Percentiles rank a stretch among this genome's conserved stretches.
These are phyloP conservation scores for Dendrobium chrysotoxum DNA, from an alignment of 106 monocot species.

Conservation along the genomic window DNA sequence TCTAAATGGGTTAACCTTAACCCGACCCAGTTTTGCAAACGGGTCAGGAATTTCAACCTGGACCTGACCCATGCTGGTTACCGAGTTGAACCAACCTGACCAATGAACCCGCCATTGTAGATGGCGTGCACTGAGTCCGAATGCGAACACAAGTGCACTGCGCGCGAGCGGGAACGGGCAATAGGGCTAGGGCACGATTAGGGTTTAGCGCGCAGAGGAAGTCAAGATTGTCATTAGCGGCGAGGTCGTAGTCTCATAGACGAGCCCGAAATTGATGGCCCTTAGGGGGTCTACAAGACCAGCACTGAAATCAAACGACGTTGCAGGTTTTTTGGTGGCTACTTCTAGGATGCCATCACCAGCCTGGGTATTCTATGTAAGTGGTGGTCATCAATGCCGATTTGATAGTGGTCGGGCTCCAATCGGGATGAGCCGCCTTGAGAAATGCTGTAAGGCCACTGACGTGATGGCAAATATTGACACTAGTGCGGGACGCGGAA, in stretches of 20 bases:
- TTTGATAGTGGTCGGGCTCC: conserved; percentile 70
- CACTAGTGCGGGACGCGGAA: too few relatives aligned
- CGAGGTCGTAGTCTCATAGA: conserved; percentile 46
- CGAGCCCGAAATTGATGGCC: conserved; percentile 75
- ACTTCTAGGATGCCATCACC: conserved; percentile 57
- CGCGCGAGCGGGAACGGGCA: too few relatives aligned
- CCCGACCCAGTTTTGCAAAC: too few relatives aligned
- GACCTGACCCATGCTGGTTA: too few relatives aligned
- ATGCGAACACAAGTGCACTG: too few relatives aligned
- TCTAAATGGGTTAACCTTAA: too few relatives aligned
- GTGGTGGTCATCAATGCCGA: conserved; percentile 87
- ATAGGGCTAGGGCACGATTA: too few relatives aligned
- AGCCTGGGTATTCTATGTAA: conserved; percentile 42
- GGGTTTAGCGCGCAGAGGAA: conserved; percentile 75
- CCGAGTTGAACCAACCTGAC: too few relatives aligned
- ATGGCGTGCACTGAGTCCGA: too few relatives aligned
- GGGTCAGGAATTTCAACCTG: too few relatives aligned
- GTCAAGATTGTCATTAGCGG: conserved; percentile 55
- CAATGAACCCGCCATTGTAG: too few relatives aligned
- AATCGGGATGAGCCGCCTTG: conserved; percentile 60
- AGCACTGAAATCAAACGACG: conserved; percentile 72
- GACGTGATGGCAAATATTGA: conserved; percentile 10
- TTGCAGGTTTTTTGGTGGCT: conserved; percentile 46
- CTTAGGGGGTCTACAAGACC: conserved; percentile 78
- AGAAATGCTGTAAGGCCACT: conserved; percentile 88